These are phyloP conservation scores for Colletotrichum spaethianum DNA, from an alignment of 2,329 filamentous ascomycete species.

Conservation along the genomic window DNA sequence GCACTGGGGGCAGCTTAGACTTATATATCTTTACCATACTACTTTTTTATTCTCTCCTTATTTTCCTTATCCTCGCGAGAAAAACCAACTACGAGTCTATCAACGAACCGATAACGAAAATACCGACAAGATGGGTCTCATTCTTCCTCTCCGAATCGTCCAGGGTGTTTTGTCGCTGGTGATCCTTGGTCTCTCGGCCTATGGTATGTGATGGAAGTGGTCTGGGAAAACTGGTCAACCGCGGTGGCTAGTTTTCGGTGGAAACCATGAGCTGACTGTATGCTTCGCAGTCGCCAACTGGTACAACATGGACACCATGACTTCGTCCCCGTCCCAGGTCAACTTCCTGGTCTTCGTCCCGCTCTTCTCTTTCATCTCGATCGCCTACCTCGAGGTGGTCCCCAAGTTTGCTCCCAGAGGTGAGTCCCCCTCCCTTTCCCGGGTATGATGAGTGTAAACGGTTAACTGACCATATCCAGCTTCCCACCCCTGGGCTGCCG, in stretches of 20 bases:
- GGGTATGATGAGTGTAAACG: too few relatives aligned
- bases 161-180: conserved; percentile 62
- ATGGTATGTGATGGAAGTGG: conserved; percentile 57
- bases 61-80: conserved; percentile 12
- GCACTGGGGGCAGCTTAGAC: conserved; percentile 41
- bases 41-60: conserved; percentile 27
- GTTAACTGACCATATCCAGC: conserved; percentile 46
- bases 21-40: conserved; percentile 24
- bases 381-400: conserved; percentile 66
- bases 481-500: conserved; percentile 63
- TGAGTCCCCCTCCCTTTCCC: conserved; percentile 45
- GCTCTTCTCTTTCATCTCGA: conserved; percentile 67
- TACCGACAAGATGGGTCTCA: conserved; percentile 56
- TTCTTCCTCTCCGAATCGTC: conserved; percentile 60
- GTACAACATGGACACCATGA: conserved; percentile 70
- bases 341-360: conserved; percentile 71
- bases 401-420: conserved; percentile 61
- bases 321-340: conserved; percentile 68
- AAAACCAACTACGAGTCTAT: conserved; percentile 8
- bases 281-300: conserved; percentile 68
- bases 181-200: conserved; percentile 63
- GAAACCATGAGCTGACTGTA: conserved; percentile 37
- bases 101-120: conserved; percentile 37
- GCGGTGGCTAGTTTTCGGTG: background rate
- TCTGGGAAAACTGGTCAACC: background rate